Conservation (phyloP, 2,329 filamentous ascomycete species). For the Colletotrichum sidae region DNA sequence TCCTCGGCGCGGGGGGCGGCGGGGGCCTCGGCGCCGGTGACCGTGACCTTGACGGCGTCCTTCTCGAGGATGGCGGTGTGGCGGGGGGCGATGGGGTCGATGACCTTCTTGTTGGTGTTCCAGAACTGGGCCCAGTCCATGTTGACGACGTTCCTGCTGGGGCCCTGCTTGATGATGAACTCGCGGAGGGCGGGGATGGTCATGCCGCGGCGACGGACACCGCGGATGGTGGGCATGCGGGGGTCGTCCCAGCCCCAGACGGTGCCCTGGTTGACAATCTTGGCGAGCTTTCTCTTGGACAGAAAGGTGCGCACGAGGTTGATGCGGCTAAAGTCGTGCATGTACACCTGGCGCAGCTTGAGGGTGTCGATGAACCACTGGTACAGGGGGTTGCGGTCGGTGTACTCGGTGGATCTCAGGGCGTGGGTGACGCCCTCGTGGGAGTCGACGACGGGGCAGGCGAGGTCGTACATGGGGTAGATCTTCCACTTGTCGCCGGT, state of each 20-base stretch:
- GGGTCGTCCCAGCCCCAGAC: constrained; percentile 91
- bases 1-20: constrained; percentile 74
- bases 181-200: constrained; percentile 83
- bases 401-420: constrained; percentile 86
- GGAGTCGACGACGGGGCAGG: constrained; percentile 83
- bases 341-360: constrained; percentile 79
- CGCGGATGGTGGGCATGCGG: constrained; percentile 86
- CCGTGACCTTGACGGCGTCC: constrained; percentile 75
- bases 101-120: constrained; percentile 83
- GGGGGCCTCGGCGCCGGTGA: constrained; percentile 77
- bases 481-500: constrained; percentile 86
- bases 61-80: constrained; percentile 80
- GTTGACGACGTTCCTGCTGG: constrained; percentile 84
- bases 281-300: constrained; percentile 88
- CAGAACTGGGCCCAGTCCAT: constrained; percentile 86
- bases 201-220: constrained; percentile 82
- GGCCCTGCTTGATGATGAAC: constrained; percentile 87
- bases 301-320: constrained; percentile 87
- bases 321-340: constrained; percentile 88
- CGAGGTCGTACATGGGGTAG: constrained; percentile 90
- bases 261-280: constrained; percentile 80
- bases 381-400: constrained; percentile 87
- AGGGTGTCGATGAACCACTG: constrained; percentile 85
- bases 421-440: constrained; percentile 87
- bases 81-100: constrained; percentile 80